These are phyloP conservation scores for Neckera pumila DNA, from an alignment of 225 moss, liverwort and hornwort genomes.

Conservation along the genomic window DNA sequence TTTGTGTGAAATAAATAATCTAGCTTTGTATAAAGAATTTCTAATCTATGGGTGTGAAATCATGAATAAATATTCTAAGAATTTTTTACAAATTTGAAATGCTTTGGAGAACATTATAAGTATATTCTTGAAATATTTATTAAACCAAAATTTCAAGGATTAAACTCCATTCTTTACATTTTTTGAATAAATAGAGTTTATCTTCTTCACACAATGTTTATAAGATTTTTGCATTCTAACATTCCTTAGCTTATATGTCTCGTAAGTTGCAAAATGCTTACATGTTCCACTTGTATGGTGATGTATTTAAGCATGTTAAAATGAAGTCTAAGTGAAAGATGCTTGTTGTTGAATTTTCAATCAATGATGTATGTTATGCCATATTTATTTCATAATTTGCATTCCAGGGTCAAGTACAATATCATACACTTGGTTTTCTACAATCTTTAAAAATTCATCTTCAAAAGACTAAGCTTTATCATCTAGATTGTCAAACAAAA, in stretches of 20 bases:
- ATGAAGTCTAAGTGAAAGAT: neutral
- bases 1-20: neutral
- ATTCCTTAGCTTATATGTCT: neutral
- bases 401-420: neutral
- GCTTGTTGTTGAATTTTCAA: neutral
- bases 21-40: fast-evolving
- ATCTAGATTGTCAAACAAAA: too few species aligned
- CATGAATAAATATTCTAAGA: neutral
- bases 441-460: neutral
- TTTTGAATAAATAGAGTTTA: neutral
- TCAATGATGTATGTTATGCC: neutral
- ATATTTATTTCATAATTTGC: neutral
- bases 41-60: fast-evolving
- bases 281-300: neutral
- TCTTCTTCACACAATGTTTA: neutral
- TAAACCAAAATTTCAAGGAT: neutral
- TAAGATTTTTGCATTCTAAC: neutral
- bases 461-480: too few species aligned
- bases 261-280: neutral
- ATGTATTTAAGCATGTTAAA: neutral
- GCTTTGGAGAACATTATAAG: neutral
- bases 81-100: neutral
- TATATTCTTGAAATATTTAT: neutral
- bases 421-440: fast-evolving
- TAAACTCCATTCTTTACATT: neutral